Percentiles rank a stretch among this genome's conserved stretches.
These are phyloP conservation scores for Suillus cothurnatus DNA, from an alignment of 768 basidiomycete genomes.

Conservation along the genomic window DNA sequence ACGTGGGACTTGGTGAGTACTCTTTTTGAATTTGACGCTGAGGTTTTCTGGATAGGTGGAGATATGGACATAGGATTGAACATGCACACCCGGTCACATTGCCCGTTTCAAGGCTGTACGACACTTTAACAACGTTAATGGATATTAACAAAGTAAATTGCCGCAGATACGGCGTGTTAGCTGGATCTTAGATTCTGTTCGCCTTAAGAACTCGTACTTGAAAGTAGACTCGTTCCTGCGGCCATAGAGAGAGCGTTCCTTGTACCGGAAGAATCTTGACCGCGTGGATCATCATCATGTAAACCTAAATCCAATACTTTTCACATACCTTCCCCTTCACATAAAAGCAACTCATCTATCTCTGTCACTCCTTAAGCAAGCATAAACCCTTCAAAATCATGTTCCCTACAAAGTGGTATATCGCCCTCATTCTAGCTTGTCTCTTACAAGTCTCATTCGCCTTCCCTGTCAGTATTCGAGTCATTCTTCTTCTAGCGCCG, in stretches of 20 bases:
- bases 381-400: slow-evolving; percentile 17
- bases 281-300: slow-evolving; percentile 15
- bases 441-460: slow-evolving; percentile 26
- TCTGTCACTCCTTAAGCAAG: slow-evolving; percentile 5
- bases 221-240: slow-evolving; percentile 25
- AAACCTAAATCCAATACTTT: slow-evolving; percentile 15
- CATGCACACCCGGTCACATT: too few relatives aligned
- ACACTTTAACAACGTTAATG: too few relatives aligned
- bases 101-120: too few relatives aligned
- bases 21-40: too few relatives aligned
- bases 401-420: slow-evolving; percentile 21
- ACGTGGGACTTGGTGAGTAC: too few relatives aligned
- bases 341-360: slow-evolving; percentile 28
- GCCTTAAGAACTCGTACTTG: too few relatives aligned
- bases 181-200: too few relatives aligned
- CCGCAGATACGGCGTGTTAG: too few relatives aligned
- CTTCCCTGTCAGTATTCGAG: slow-evolving; percentile 17
- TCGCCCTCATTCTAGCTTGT: slow-evolving; percentile 24
- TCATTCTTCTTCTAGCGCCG: background rate
- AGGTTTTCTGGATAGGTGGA: too few relatives aligned
- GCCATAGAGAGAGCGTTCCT: slow-evolving; percentile 27
- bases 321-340: slow-evolving; percentile 24
- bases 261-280: slow-evolving; percentile 17
- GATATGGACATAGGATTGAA: too few relatives aligned
- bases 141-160: too few relatives aligned